Base-by-base conservation (phyloP, 2,329 filamentous ascomycete genomes). In the Verticillium nonalfalfae region DNA sequence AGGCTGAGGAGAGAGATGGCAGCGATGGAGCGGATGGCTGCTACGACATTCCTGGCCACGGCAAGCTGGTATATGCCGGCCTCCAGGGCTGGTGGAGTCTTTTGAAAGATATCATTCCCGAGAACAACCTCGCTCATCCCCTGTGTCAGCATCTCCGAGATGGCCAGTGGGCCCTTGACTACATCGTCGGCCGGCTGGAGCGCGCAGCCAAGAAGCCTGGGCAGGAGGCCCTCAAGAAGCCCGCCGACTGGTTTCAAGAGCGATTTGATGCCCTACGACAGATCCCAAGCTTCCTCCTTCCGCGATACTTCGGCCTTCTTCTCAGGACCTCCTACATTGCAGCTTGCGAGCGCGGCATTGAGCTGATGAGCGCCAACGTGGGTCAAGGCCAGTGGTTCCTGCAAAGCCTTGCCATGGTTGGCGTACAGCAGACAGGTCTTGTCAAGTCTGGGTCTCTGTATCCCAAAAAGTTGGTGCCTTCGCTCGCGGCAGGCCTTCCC, bases 41-140 rank as follows among this genome's bases (percentile, higher is more conserved):
- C 9, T 99, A 98, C 76, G 85, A 88, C 59, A 89, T 99, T 65
- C 95, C 95, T 1, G 88, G 88, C 1, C 81, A 93, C 70, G 94
- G 93, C 2, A 87, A 90, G 62, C 83, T 97, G 52, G 91, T 97
- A 2, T 99, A 98, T 74, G 94, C 94, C 63, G 95, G 95, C 63
- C 82, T 99, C n/a, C 95, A 99, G 74, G 96, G 96, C 40, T 99
- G 95, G 94, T 97, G 94, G 93, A 97, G 93, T 72, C 80, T 97
- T 1, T 78, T 99, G 52, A 89, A 92, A 68, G 82, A 90, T 61
- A 89, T 99, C 64, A 90, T 98, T 68, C 85, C 83, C 58, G 87
- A 95, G 65, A 99, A 99, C 73, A 87, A 98, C 71, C 84, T 99
- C 9, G 95, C 91, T 0, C 95, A 99, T 72, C 91, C 95, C 0